Conservation (phyloP, 2,329 filamentous ascomycete species). For the Claviceps sp. region DNA sequence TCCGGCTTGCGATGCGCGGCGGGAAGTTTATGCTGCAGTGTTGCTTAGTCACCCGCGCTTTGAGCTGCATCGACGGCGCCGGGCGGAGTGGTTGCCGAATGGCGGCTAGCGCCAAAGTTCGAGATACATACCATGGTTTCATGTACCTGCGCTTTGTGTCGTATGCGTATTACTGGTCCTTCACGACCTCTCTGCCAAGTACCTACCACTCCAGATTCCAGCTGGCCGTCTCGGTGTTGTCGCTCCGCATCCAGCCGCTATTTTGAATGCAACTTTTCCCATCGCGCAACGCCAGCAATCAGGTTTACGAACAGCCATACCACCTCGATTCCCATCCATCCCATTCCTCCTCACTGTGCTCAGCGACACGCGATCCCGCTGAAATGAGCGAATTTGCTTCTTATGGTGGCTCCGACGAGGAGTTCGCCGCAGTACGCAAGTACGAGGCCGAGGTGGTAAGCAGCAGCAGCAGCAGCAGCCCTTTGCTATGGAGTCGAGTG, state of each 20-base stretch:
- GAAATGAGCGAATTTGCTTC: slow-evolving; percentile 57
- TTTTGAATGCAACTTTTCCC: slow-evolving; percentile 1
- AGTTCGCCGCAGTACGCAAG: slow-evolving; percentile 70
- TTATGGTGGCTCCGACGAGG: slow-evolving; percentile 64
- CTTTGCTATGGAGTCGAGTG: not conserved
- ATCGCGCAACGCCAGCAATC: slow-evolving; percentile 1
- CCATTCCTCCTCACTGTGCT: not conserved
- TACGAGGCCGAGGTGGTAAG: slow-evolving; percentile 63
- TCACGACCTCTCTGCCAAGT: not conserved
- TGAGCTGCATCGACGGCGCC: not conserved
- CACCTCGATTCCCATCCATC: not conserved
- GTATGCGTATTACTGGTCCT: not conserved
- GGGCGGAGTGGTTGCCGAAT: not conserved
- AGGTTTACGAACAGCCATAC: not conserved
- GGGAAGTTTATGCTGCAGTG: not conserved
- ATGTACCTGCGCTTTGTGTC: not conserved
- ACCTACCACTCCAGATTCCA: not conserved
- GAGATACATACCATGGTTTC: not conserved
- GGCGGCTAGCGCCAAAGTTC: not conserved
- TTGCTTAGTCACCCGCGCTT: slow-evolving; percentile 1
- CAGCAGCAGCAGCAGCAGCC: not conserved
- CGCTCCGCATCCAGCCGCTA: slow-evolving; percentile 1
- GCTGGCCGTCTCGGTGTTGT: not conserved
- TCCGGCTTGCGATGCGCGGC: not conserved
- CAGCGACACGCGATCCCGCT: slow-evolving; percentile 6